Conservation (phyloP, 345 rosid genomes). For the Aquilaria yunnanensis region DNA sequence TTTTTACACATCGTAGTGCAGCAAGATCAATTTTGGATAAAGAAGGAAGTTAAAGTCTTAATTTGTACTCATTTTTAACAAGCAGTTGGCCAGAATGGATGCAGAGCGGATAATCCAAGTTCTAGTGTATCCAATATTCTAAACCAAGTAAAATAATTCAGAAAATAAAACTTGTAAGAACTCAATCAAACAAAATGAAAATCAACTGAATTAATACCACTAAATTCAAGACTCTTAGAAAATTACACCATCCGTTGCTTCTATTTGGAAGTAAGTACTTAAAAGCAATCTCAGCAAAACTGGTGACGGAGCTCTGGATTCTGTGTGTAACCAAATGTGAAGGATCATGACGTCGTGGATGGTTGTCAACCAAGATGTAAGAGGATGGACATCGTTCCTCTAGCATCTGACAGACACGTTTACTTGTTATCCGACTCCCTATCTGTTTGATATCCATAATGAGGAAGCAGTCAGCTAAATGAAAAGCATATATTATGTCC, state of each 20-base stretch:
- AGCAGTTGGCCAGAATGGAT: too few relatives aligned
- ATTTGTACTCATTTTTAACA: too few relatives aligned
- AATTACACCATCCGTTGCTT: constrained; percentile 35
- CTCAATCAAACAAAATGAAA: constrained; percentile 9
- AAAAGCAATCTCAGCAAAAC: constrained; percentile 54
- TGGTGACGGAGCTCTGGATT: constrained; percentile 61
- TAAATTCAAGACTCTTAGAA: constrained; percentile 46
- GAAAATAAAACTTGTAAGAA: background rate
- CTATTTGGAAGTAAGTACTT: constrained; percentile 34
- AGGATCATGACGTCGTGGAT: constrained; percentile 88
- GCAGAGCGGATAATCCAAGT: too few relatives aligned
- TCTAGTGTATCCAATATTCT: too few relatives aligned
- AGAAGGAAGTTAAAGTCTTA: too few relatives aligned
- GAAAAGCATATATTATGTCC: constrained; percentile 3
- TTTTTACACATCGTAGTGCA: too few relatives aligned
- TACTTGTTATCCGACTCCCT: constrained; percentile 91
- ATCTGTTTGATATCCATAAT: constrained; percentile 46
- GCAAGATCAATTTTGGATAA: too few relatives aligned
- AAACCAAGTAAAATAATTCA: too few relatives aligned
- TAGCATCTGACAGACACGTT: constrained; percentile 70
- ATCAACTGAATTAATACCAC: constrained; percentile 42
- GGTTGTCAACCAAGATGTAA: constrained; percentile 75
- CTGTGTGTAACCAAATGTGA: constrained; percentile 89
- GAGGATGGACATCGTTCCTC: constrained; percentile 63
- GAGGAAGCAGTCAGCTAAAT: constrained; percentile 13